Evolutionary conservation across 179 eudicot genomes (phyloP).

Genomic region (Camellia oleifera): DNA sequence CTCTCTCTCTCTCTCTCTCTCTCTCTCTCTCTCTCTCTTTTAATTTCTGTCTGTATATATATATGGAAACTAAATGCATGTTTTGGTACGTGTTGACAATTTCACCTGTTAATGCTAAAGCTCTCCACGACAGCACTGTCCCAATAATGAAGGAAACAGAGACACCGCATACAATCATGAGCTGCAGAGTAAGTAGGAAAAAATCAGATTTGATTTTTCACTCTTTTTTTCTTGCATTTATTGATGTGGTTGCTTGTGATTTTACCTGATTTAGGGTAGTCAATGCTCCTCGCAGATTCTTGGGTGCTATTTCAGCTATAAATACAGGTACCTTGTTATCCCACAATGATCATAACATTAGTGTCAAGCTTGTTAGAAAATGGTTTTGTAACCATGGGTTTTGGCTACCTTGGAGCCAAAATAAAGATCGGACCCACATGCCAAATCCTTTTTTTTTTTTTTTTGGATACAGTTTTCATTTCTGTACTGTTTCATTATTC

Average conservation of each 20-base stretch:
- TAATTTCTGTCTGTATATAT: not conserved
- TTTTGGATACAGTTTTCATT: too few species aligned
- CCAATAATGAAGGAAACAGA: constrained; percentile 79
- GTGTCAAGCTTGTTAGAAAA: not conserved
- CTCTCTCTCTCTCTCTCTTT: not conserved
- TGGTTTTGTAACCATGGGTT: too few species aligned
- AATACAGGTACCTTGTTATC: constrained; percentile 79
- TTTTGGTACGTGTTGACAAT: not conserved
- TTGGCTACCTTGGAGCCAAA: too few species aligned
- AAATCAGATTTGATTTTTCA: not conserved
- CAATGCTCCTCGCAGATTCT: constrained; percentile 79
- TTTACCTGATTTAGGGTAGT: constrained; percentile 85
- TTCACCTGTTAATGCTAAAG: constrained; percentile 73
- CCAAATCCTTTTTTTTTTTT: too few species aligned
- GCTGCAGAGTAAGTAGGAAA: constrained; percentile 33
- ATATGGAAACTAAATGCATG: not conserved
- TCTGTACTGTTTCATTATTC: too few species aligned
- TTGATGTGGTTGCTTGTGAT: not conserved
- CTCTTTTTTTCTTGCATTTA: not conserved
- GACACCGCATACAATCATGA: constrained; percentile 75
- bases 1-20: too few species aligned
- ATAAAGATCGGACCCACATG: too few species aligned
- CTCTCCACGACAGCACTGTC: constrained; percentile 73
- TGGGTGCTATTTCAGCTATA: constrained; percentile 92
- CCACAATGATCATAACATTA: not conserved